Base-by-base conservation (phyloP, 305 asterid species). In the Stenogyne calaminthoides region DNA sequence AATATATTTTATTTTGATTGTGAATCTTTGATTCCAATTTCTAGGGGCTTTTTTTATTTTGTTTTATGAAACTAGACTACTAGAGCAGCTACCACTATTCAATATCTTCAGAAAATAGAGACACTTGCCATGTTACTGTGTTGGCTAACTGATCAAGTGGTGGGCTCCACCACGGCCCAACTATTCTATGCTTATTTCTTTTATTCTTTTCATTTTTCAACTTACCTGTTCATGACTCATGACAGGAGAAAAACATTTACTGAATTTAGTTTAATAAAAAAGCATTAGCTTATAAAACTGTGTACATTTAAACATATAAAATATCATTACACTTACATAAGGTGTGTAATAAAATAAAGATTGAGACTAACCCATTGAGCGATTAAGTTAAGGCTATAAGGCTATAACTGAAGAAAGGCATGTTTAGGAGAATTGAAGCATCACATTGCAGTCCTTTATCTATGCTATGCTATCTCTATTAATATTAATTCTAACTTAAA, bases 71-170 rank as follows among this genome's bases (percentile, higher is more conserved):
- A 64, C 29, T 64, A 64, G 52, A 12, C 32, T 64, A 49, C 1
- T 49, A 54, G 20, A 44, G 60, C 55, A 59, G 62, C 56, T 10
- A 59, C 56, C 29, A 79, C 75, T 69, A 67, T 70, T 80, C 72
- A 76, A 64, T 80, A 73, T 80, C 29, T 42, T 19, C 34, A 40
- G 52, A 44, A 76, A 46, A 46, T 70, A 51, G 63, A 69, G 73
- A 76, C 86, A 85, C 84, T 69, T 40, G 80, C 88, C 93, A 85
- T 89, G 91, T 89, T 87, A 87, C 89, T 73, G 77, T 82, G 92
- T 76, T 85, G 76, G 84, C 83, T 75, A 79, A 70, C 88, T 76
- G 75, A 79, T 80, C 84, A 62, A 76, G 64, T 70, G 67, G 85
- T 82, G 85, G 84, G 84, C 6, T 69, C 80, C 65, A 22, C 57